Evolutionary conservation across 495 filamentous ascomycete species (phyloP), one percentile per base, ranked within the genome.

Genomic region (Tuber melanosporum): DNA sequence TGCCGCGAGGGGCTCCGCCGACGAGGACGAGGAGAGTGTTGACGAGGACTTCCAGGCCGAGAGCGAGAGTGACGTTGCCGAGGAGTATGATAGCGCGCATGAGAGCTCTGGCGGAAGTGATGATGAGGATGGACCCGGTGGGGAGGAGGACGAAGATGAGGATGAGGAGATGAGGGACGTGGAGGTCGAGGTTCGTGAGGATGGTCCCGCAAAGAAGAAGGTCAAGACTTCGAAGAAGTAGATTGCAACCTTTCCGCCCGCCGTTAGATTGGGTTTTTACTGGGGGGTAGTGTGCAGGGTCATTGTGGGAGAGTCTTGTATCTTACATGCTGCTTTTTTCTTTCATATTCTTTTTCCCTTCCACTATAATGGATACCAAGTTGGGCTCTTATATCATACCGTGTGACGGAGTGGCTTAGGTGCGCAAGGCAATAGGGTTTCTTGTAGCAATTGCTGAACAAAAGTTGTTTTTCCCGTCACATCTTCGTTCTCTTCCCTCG

Each of bases 41-140:
- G 96, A 99, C 80, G 96, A 99, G 81, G 96, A 99, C 85, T 99
- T 99, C 89, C 90, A 91, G 77, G 92, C 91, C 26, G 93, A 94
- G 70, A 92, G 90, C 2, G 96, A 99, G 77, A 94, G 92, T 32
- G 96, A 99, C 77, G 94, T 97, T 0, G 96, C 94, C 1, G 96
- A 99, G 85, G 96, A 99, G 84, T 99, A 90, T 78, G 96, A 99
- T 85, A 92, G 90, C 70, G 91, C 88, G 44, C 95, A 97, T 81
- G 92, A 95, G 85, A 97, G 93, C 82, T 92, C 91, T 74, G 94
- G 92, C 1, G 90, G 89, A 39, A 90, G 88, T 72, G 88, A 86
- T 69, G 90, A 85, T n/a, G 91, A 89, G 49, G 91, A 91, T 76
- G 89, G 85, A 2, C 77, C 78, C 12, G 71, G 46, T 4, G 71